phyloP scores from a whole-genome alignment of 805 yeast species.

The Lachancea kluyveri region DNA sequence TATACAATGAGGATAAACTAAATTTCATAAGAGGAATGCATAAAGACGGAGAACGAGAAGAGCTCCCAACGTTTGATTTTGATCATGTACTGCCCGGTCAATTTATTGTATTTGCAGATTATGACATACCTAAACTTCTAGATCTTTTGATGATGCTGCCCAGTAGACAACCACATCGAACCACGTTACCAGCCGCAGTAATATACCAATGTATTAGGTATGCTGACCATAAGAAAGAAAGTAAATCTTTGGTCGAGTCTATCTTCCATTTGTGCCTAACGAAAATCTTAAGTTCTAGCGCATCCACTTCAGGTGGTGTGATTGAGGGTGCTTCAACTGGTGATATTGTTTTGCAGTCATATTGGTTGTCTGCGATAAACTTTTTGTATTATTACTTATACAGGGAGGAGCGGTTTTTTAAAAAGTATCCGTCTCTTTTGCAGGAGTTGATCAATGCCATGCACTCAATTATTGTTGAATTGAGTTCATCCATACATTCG shows the following conservation, averaged over 20 bases:
- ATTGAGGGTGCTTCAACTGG: constrained; percentile 26
- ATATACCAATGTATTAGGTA: constrained; percentile 66
- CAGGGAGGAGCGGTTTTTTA: constrained; percentile 56
- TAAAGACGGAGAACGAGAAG: constrained; percentile 1
- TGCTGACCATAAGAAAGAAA: constrained; percentile 52
- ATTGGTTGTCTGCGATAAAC: constrained; percentile 82
- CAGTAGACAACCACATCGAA: constrained; percentile 42
- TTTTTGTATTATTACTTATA: constrained; percentile 71
- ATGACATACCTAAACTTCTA: constrained; percentile 68
- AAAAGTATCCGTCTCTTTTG: constrained; percentile 47
- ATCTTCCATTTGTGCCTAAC: constrained; percentile 55
- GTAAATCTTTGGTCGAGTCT: constrained; percentile 49
- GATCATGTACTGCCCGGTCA: constrained; percentile 50
- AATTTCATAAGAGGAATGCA: too few species aligned
- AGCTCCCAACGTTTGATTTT: constrained; percentile 45
- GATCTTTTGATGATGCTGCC: constrained; percentile 55
- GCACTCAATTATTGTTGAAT: constrained; percentile 59
- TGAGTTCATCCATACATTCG: constrained; percentile 59
- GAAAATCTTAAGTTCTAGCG: constrained; percentile 52
- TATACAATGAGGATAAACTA: constrained; percentile 30
- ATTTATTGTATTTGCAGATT: constrained; percentile 55
- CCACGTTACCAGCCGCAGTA: constrained; percentile 59
- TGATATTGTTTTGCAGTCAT: constrained; percentile 67
- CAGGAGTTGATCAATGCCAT: constrained; percentile 52
- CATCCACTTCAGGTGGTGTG: constrained; percentile 55